A percentile compares a stretch with the other conserved stretches of the same genome.
Evolutionary conservation across 2,329 filamentous ascomycete species (phyloP).

Genomic region (Cladophialophora carrionii): DNA sequence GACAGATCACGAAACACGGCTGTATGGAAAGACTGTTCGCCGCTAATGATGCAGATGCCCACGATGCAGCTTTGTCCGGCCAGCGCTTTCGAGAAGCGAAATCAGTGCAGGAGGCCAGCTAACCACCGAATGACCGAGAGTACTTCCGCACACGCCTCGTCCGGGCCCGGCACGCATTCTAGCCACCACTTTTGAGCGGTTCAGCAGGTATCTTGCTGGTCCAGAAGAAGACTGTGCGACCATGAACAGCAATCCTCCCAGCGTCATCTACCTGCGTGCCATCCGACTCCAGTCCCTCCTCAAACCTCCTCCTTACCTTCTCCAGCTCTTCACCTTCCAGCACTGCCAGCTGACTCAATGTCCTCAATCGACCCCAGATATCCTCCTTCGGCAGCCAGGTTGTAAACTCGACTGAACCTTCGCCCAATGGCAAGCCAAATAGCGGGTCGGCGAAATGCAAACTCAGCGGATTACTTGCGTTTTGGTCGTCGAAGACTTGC

Average conservation of each 20-base stretch:
- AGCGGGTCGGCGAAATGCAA: constrained; percentile 51
- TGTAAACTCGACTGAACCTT: constrained; percentile 61
- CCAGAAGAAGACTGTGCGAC: constrained; percentile 66
- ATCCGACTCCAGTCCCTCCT: constrained; percentile 57
- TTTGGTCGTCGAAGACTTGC: constrained; percentile 64
- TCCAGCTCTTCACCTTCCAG: constrained; percentile 57
- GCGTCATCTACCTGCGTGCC: constrained; percentile 63
- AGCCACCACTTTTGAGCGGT: constrained; percentile 34
- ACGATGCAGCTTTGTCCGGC: background rate
- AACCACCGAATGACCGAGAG: background rate
- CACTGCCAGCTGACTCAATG: constrained; percentile 69
- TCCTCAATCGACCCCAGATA: constrained; percentile 67
- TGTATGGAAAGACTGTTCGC: background rate
- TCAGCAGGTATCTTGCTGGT: constrained; percentile 45
- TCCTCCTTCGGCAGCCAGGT: constrained; percentile 62
- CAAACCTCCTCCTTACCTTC: constrained; percentile 56
- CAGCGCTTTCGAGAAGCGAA: background rate
- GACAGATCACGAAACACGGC: background rate
- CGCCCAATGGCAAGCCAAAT: constrained; percentile 66
- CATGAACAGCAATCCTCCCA: constrained; percentile 67
- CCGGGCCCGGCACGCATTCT: constrained; percentile 11
- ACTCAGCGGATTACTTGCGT: constrained; percentile 56
- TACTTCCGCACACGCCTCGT: background rate
- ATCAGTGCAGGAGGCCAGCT: background rate
- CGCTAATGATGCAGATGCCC: background rate